Conservation (phyloP, 768 basidiomycete genomes). For the Termitomyces sp. region DNA sequence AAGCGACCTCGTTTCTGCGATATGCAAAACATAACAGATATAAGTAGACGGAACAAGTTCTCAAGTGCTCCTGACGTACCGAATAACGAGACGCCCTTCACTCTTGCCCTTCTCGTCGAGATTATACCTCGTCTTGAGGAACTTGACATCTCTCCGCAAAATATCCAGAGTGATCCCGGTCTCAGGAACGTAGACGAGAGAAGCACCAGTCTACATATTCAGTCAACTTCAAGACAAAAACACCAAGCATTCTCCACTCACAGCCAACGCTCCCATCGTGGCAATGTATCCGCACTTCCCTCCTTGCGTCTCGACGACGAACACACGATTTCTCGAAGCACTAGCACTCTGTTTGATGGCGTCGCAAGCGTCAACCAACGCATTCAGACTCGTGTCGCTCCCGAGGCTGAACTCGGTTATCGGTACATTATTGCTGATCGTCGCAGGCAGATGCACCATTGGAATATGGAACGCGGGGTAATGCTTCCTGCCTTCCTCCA, state of each 20-base stretch:
- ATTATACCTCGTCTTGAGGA: slow-evolving; percentile 78
- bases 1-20: slow-evolving; percentile 78
- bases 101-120: slow-evolving; percentile 85
- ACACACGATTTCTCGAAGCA: slow-evolving; percentile 92
- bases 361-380: slow-evolving; percentile 95
- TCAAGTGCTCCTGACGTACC: slow-evolving; percentile 41
- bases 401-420: slow-evolving; percentile 95
- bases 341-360: slow-evolving; percentile 98
- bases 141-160: slow-evolving; percentile 80
- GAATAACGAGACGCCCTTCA: slow-evolving; percentile 91
- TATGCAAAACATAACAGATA: background rate
- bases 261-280: slow-evolving; percentile 92
- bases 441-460: slow-evolving; percentile 93
- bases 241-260: slow-evolving; percentile 35
- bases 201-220: slow-evolving; percentile 73
- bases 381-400: slow-evolving; percentile 94
- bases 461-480: slow-evolving; percentile 96
- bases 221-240: background rate
- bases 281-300: slow-evolving; percentile 96
- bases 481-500: slow-evolving; percentile 74
- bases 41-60: background rate
- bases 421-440: slow-evolving; percentile 97
- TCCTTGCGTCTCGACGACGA: slow-evolving; percentile 97
- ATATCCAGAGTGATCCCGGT: slow-evolving; percentile 78
- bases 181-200: slow-evolving; percentile 92